Conservation (phyloP, 305 asterid genomes). For the Fraxinus dipetala region DNA sequence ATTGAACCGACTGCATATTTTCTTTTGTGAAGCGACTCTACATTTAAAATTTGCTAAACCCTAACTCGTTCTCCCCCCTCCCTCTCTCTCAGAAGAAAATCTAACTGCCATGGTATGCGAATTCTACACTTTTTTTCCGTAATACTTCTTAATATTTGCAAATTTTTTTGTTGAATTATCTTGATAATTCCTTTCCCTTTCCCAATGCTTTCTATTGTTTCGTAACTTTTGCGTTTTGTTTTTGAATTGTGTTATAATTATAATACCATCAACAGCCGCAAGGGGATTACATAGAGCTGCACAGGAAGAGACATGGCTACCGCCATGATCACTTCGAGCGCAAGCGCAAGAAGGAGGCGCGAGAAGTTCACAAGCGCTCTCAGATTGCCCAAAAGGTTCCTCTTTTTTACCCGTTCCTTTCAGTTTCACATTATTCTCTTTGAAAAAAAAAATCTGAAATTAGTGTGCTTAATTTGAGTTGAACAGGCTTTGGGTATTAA, state of each 20-base stretch:
- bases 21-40: no score
- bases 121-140: neutral
- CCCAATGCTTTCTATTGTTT: neutral
- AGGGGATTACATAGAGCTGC: conserved; percentile 90
- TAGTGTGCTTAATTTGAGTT: conserved; percentile 14
- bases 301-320: conserved; percentile 80
- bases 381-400: conserved; percentile 65
- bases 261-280: conserved; percentile 64
- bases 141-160: no score
- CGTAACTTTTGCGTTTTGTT: neutral
- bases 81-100: no score
- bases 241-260: neutral
- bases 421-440: neutral
- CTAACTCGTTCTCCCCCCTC: neutral
- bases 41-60: neutral
- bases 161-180: neutral
- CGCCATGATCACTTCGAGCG: conserved; percentile 92
- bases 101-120: neutral
- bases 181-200: neutral
- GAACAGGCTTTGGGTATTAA: conserved; percentile 79
- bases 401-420: neutral
- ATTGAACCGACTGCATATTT: no score
- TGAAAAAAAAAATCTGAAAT: neutral
- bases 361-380: conserved; percentile 88
- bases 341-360: conserved; percentile 92